Percentiles rank a stretch among this genome's conserved stretches.
These are phyloP conservation scores for Aspergillus sp. DNA, from an alignment of 2,329 filamentous ascomycete genomes.

Conservation along the genomic window DNA sequence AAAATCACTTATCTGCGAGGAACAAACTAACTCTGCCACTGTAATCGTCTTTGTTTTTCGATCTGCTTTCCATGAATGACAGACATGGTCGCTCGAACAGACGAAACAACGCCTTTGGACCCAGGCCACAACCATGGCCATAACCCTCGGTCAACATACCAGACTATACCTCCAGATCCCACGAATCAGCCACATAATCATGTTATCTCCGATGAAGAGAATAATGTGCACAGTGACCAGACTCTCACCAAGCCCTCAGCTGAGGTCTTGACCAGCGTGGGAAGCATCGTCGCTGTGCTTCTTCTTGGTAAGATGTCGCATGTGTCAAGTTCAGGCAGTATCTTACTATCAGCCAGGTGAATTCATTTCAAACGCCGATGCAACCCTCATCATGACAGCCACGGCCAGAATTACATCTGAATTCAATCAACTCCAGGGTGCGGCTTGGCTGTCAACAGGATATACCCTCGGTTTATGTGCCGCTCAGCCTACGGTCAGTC, in stretches of 20 bases:
- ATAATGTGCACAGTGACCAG: not conserved
- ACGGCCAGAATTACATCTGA: conserved; percentile 62
- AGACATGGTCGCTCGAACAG: not conserved
- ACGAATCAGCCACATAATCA: not conserved
- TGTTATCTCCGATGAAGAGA: conserved; percentile 7
- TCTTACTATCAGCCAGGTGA: conserved; percentile 44
- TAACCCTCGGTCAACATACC: not conserved
- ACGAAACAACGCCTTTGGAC: conserved; percentile 4
- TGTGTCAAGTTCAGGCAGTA: not conserved
- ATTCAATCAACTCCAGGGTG: conserved; percentile 56
- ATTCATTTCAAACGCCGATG: conserved; percentile 66
- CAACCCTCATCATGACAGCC: conserved; percentile 65
- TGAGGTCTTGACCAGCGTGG: conserved; percentile 16
- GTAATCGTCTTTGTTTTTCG: too few relatives aligned
- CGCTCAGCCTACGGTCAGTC: conserved; percentile 53
- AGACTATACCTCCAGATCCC: conserved; percentile 1
- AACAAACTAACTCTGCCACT: too few relatives aligned
- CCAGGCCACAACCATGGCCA: not conserved
- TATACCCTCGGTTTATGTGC: conserved; percentile 53
- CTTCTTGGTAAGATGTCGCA: conserved; percentile 23
- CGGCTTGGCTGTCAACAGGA: conserved; percentile 58
- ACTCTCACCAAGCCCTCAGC: not conserved
- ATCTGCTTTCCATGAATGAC: too few relatives aligned
- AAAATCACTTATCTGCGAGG: too few relatives aligned
- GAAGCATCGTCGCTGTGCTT: conserved; percentile 27